Percentiles rank a stretch among this genome's conserved stretches.
phyloP scores from a whole-genome alignment of 177 flowering plant species.

The Vitis hybrid region DNA sequence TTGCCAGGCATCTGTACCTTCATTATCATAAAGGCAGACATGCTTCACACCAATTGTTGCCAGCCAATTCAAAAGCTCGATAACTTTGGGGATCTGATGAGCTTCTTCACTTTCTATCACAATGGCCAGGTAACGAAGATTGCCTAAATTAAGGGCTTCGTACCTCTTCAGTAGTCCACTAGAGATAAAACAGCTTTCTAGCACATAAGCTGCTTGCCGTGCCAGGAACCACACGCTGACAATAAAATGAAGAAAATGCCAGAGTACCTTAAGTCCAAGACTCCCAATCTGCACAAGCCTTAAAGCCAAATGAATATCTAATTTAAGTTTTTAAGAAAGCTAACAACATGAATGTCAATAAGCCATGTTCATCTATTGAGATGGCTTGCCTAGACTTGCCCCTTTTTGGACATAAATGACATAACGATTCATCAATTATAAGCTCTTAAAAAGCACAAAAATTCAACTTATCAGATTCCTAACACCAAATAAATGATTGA shows the following conservation, averaged over 20 bases:
- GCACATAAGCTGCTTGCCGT: slow-evolving; percentile 18
- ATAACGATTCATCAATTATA: background rate
- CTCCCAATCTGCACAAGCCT: slow-evolving; percentile 41
- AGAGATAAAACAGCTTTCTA: slow-evolving; percentile 61
- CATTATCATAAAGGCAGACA: slow-evolving; percentile 75
- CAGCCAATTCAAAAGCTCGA: slow-evolving; percentile 69
- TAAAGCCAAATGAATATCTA: slow-evolving; percentile 20
- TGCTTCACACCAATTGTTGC: slow-evolving; percentile 60
- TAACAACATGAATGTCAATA: background rate
- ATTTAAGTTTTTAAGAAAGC: background rate
- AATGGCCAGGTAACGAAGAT: slow-evolving; percentile 66
- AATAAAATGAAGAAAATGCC: slow-evolving; percentile 61
- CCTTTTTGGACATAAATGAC: background rate
- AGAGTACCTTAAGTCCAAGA: slow-evolving; percentile 40
- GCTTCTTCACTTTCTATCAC: slow-evolving; percentile 93
- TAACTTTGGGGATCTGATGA: slow-evolving; percentile 42
- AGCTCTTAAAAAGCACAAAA: background rate
- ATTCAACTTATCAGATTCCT: background rate
- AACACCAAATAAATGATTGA: background rate
- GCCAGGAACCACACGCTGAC: slow-evolving; percentile 45
- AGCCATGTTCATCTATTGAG: background rate
- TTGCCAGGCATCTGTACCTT: slow-evolving; percentile 50
- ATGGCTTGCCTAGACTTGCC: background rate
- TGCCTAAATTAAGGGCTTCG: slow-evolving; percentile 39
- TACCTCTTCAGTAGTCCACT: slow-evolving; percentile 39